Conservation (phyloP, 2,329 filamentous ascomycete species). For the Xylariomycetidae sp. region DNA sequence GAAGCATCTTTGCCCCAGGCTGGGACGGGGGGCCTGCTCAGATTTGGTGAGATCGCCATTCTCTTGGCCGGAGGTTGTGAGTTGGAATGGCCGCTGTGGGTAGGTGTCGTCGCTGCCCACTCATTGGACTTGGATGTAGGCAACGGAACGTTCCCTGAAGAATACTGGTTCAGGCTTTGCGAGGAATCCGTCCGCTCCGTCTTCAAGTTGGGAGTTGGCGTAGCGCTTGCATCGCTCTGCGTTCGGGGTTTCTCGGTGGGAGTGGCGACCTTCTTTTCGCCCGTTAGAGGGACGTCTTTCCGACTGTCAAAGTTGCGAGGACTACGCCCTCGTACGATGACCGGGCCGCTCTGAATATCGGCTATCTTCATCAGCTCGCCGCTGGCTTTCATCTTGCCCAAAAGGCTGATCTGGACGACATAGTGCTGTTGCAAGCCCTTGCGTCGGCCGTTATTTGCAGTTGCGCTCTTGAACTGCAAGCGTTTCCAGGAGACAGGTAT, state of each 20-base stretch:
- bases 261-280: conserved; percentile 35
- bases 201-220: conserved; percentile 24
- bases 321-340: conserved; percentile 88
- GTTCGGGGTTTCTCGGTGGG: conserved; percentile 41
- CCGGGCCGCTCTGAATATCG: conserved; percentile 84
- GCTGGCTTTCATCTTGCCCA: conserved; percentile 62
- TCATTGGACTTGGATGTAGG: conserved; percentile 32
- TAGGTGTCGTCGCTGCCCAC: conserved; percentile 34
- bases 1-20: conserved; percentile 35
- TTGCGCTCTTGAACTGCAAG: conserved; percentile 91
- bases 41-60: conserved; percentile 44
- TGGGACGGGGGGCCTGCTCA: conserved; percentile 48
- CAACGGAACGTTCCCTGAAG: conserved; percentile 12
- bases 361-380: conserved; percentile 69
- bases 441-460: conserved; percentile 88
- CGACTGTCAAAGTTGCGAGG: conserved; percentile 90
- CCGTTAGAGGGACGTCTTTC: conserved; percentile 50
- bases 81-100: no score
- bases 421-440: conserved; percentile 97
- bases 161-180: conserved; percentile 20
- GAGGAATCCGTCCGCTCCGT: conserved; percentile 24
- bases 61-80: conserved; percentile 44
- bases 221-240: conserved; percentile 25
- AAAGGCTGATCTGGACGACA: conserved; percentile 75
- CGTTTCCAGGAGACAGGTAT: conserved; percentile 90